A percentile compares a stretch with the other conserved stretches of the same genome.
Evolutionary conservation across 225 moss, liverwort and hornwort genomes (phyloP).

Genomic region (Takakia lepidozioides): DNA sequence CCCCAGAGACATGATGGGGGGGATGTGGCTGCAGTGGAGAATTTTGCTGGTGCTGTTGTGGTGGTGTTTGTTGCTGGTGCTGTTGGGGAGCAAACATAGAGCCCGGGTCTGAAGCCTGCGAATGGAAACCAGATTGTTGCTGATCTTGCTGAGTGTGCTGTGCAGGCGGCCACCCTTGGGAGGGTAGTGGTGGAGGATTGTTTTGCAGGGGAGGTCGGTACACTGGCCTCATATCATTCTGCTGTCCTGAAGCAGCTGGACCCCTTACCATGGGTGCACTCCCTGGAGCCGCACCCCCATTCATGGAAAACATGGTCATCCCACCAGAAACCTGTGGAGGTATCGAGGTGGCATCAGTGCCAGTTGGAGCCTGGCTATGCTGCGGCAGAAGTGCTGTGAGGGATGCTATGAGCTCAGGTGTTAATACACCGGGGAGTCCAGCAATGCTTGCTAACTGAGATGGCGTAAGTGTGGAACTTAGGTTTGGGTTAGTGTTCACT

Average conservation of each 20-base stretch:
- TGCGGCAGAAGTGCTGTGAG: slow-evolving; percentile 44
- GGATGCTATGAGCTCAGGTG: slow-evolving; percentile 44
- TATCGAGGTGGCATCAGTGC: slow-evolving; percentile 11
- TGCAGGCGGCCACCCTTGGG: slow-evolving; percentile 28
- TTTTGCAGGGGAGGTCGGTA: slow-evolving; percentile 18
- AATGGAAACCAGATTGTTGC: slow-evolving; percentile 3
- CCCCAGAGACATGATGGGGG: neutral
- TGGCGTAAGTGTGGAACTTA: slow-evolving; percentile 5
- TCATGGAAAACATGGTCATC: slow-evolving; percentile 4
- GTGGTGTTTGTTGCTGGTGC: neutral
- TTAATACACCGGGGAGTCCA: slow-evolving; percentile 35
- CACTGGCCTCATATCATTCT: slow-evolving; percentile 14
- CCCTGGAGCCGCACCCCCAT: slow-evolving; percentile 13
- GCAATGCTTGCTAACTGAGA: slow-evolving; percentile 18
- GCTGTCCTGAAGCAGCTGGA: slow-evolving; percentile 3
- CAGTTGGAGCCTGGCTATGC: slow-evolving; percentile 12
- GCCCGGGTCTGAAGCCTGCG: slow-evolving; percentile 19
- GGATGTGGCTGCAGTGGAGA: neutral
- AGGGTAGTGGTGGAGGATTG: slow-evolving; percentile 17
- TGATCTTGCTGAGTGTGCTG: slow-evolving; percentile 14
- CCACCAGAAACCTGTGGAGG: slow-evolving; percentile 2
- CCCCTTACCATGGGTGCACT: slow-evolving; percentile 8
- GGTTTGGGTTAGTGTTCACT: no score
- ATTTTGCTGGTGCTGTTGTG: neutral
- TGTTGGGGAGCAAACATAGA: slow-evolving; percentile 1